phyloP scores from a whole-genome alignment of 2,329 filamentous ascomycete species.

The Conoideocrella luteorostrata region DNA sequence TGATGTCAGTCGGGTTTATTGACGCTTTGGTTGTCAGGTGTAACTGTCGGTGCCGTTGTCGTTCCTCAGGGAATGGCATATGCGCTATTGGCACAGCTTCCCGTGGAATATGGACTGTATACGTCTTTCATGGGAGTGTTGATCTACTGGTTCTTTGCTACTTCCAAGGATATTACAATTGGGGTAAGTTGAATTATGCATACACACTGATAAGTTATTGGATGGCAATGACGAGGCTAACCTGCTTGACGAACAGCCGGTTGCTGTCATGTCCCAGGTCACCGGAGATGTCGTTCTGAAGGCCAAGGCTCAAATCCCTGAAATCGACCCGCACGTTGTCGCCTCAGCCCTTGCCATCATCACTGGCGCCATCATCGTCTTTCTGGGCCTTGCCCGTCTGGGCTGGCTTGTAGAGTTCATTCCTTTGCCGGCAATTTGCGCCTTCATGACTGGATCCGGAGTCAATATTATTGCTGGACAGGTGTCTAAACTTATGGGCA shows the following conservation, averaged over 20 bases:
- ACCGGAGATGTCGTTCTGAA: slow-evolving; percentile 41
- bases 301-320: slow-evolving; percentile 30
- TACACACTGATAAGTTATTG: no score
- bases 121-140: slow-evolving; percentile 95
- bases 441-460: slow-evolving; percentile 49
- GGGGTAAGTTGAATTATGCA: no score
- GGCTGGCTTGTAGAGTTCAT: slow-evolving; percentile 51
- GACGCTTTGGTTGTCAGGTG: slow-evolving; percentile 20
- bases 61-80: slow-evolving; percentile 52
- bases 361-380: slow-evolving; percentile 41
- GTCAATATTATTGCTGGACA: slow-evolving; percentile 45
- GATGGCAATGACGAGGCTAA: background rate
- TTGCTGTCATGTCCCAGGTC: slow-evolving; percentile 47
- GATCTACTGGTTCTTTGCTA: slow-evolving; percentile 96
- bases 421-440: slow-evolving; percentile 44
- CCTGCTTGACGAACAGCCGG: slow-evolving; percentile 34
- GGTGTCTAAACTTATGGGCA: slow-evolving; percentile 44
- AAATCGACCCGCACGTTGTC: slow-evolving; percentile 35
- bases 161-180: slow-evolving; percentile 86
- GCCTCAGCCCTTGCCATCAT: slow-evolving; percentile 43
- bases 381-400: slow-evolving; percentile 42
- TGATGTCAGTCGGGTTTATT: slow-evolving; percentile 11
- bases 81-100: slow-evolving; percentile 40
- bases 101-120: slow-evolving; percentile 43
- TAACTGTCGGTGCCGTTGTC: slow-evolving; percentile 46